Evolutionary conservation across 2,329 filamentous ascomycete genomes (phyloP), one percentile per base, ranked within the genome.

Genomic region (Colletotrichum lupini): DNA sequence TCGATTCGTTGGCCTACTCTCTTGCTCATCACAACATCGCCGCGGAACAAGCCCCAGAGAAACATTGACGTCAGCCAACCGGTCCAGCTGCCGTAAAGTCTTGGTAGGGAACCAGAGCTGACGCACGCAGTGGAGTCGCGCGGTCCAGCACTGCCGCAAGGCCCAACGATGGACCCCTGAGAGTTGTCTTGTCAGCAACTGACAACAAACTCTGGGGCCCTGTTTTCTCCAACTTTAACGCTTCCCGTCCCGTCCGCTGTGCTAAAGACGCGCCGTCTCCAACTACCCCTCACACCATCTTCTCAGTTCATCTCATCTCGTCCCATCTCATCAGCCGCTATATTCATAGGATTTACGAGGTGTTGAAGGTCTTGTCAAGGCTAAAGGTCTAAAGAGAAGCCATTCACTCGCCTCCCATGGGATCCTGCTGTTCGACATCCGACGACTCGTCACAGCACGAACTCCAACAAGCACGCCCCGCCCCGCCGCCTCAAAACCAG

Each of bases 31-130:
- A 26, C 26, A 19, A 30, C 42, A 26, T 28, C 26, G 37, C 22
- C 9, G 42, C 32, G 14, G 19, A 26, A 26, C 30, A 30, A 19
- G 28, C 9, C 42, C 24, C n/a, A 6, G 24, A 11, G 8, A 42
- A 28, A 32, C 22, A 26, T 55, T 65, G 62, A 65, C 62, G 62
- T 65, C 62, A 65, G 62, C 62, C 62, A 65, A 56, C 62, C 8
- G 52, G 16, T 9, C 22, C 32, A 22, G 32, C 22, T 42, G 30
- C 62, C 52, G 35, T 42, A 32, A 42, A 22, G 62, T 24, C 46
- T 63, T 65, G 52, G 62, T 65, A 65, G 62, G 62, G 62, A 65
- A 65, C 32, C 62, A 56, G 52, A 65, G 62, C 62, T 65, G 62
- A 65, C 62, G 62, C 62, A 65, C 52, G 9, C 62, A 57, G 62